Conservation (phyloP, 768 basidiomycete genomes). For the Serpula lacrymans region DNA sequence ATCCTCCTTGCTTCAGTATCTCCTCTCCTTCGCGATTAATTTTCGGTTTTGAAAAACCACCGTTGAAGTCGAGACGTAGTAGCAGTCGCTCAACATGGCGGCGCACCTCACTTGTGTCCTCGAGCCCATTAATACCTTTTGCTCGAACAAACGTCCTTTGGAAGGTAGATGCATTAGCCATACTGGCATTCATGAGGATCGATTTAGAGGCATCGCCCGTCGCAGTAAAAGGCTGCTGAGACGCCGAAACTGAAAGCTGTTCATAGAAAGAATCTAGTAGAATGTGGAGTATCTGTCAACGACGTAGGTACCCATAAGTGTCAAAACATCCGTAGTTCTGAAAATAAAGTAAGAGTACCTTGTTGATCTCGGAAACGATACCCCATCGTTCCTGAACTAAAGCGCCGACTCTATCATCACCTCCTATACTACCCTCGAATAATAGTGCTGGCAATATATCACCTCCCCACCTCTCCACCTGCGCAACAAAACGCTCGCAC, state of each 20-base stretch:
- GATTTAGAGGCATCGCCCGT: conserved; percentile 73
- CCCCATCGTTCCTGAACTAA: conserved; percentile 69
- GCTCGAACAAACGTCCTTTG: conserved; percentile 52
- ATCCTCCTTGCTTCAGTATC: conserved; percentile 42
- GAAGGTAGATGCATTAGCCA: conserved; percentile 44
- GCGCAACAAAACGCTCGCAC: conserved; percentile 83
- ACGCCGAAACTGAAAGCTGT: conserved; percentile 70
- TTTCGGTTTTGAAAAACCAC: conserved; percentile 57
- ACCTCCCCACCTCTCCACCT: conserved; percentile 90
- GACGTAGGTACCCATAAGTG: conserved; percentile 1
- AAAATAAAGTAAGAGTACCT: conserved; percentile 41
- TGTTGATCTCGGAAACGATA: conserved; percentile 72
- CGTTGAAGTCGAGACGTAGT: conserved; percentile 83
- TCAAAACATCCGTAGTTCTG: not conserved
- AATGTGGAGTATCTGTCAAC: conserved; percentile 56
- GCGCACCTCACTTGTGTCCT: conserved; percentile 64
- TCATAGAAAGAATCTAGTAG: conserved; percentile 78
- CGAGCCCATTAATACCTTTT: conserved; percentile 47
- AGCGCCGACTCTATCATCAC: conserved; percentile 58
- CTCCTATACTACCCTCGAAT: conserved; percentile 73
- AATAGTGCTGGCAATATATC: conserved; percentile 83
- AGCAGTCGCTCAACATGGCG: conserved; percentile 81
- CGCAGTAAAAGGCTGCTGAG: conserved; percentile 64
- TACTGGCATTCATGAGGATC: conserved; percentile 51
- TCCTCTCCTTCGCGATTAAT: conserved; percentile 25